Percentiles rank a stretch among this genome's conserved stretches.
These are phyloP conservation scores for Paramecium biaurelia DNA, from an alignment of 73 alveolate species.

Conservation along the genomic window DNA sequence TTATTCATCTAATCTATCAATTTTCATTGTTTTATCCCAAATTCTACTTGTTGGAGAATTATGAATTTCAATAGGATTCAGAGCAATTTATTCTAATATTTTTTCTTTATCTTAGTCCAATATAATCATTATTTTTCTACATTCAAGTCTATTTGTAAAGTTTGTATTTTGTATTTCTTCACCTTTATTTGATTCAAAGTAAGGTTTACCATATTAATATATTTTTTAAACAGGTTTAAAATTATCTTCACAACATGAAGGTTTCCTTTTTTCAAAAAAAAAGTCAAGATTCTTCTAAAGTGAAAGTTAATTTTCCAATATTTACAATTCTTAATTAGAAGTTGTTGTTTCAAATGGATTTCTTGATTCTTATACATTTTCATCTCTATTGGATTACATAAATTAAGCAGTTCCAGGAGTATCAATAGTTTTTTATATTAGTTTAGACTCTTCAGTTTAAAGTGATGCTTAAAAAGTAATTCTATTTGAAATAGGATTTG, in stretches of 20 bases:
- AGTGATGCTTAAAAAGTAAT: not conserved
- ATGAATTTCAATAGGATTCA: not conserved
- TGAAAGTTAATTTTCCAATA: not conserved
- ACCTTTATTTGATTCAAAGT: not conserved
- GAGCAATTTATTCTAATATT: not conserved
- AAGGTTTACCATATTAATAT: not conserved
- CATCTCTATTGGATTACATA: constrained; percentile 10
- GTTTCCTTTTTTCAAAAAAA: not conserved
- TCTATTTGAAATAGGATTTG: not conserved
- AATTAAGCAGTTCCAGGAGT: constrained; percentile 22
- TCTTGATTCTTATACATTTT: not conserved
- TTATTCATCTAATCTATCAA: not conserved
- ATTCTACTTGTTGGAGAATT: not conserved
- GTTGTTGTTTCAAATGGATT: not conserved
- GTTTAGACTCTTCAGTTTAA: not conserved
- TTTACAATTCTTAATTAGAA: not conserved
- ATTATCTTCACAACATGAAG: not conserved
- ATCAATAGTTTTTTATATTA: not conserved
- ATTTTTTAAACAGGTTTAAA: not conserved
- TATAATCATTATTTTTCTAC: not conserved
- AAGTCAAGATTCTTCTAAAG: not conserved
- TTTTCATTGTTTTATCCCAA: constrained; percentile 4
- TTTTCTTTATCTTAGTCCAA: not conserved
- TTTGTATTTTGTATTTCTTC: not conserved
- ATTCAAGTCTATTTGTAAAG: not conserved